phyloP scores from a whole-genome alignment of 2,329 filamentous ascomycete species.

The Pestalotiopsis sp. region DNA sequence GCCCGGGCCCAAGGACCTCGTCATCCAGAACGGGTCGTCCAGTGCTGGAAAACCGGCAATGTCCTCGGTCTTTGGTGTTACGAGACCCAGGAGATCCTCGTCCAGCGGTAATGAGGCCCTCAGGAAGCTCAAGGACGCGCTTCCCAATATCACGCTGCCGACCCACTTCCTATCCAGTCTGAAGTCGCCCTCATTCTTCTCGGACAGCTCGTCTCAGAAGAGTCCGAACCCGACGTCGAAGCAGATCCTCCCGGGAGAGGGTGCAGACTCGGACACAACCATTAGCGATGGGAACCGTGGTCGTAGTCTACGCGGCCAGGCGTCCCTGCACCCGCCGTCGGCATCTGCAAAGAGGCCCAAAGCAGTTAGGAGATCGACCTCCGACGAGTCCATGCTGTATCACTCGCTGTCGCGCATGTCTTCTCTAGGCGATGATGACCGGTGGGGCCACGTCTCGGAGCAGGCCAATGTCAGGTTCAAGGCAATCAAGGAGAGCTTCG shows the following conservation, averaged over 20 bases:
- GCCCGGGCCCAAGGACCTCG: slow-evolving; percentile 38
- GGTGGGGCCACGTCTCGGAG: slow-evolving; percentile 77
- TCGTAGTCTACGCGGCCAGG: not conserved
- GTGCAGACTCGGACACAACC: slow-evolving; percentile 18
- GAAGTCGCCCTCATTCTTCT: slow-evolving; percentile 38
- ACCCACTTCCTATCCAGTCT: slow-evolving; percentile 37
- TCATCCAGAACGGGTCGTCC: slow-evolving; percentile 30
- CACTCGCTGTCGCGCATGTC: slow-evolving; percentile 76
- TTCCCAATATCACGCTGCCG: slow-evolving; percentile 56
- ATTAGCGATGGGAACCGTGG: not conserved
- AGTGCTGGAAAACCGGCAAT: slow-evolving; percentile 34
- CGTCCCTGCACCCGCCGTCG: slow-evolving; percentile 21
- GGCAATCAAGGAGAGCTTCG: slow-evolving; percentile 85
- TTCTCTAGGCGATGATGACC: slow-evolving; percentile 79
- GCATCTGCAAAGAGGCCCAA: slow-evolving; percentile 28
- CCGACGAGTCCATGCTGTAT: slow-evolving; percentile 78
- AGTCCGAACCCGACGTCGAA: slow-evolving; percentile 20
- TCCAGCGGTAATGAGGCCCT: slow-evolving; percentile 59
- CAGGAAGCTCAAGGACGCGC: slow-evolving; percentile 54
- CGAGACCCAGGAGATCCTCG: slow-evolving; percentile 49
- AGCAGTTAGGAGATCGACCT: slow-evolving; percentile 61
- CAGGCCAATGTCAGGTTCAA: slow-evolving; percentile 89
- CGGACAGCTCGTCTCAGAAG: slow-evolving; percentile 31
- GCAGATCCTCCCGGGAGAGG: slow-evolving; percentile 17
- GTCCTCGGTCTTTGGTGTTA: slow-evolving; percentile 46